Conservation (phyloP, 106 monocot genomes). For the Dendrobium catenatum region DNA sequence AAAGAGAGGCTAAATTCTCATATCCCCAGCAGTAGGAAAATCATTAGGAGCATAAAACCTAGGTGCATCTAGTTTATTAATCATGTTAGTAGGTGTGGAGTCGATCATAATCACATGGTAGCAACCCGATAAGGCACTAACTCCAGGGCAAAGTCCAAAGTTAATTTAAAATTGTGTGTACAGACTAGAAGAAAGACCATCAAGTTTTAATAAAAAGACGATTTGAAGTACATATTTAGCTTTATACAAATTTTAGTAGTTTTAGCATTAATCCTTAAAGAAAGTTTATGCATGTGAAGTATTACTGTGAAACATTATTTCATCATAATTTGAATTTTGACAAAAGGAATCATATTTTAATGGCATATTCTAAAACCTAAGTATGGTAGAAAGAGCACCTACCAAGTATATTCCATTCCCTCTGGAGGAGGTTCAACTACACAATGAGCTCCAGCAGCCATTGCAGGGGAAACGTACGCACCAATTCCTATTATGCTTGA, state of each 20-base stretch:
- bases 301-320: background rate
- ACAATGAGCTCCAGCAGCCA: constrained; percentile 96
- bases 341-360: background rate
- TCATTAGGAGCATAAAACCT: no score
- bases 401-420: constrained; percentile 97
- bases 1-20: no score
- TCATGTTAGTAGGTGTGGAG: no score
- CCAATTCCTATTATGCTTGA: constrained; percentile 94
- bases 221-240: background rate
- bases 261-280: background rate
- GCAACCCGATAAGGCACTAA: no score
- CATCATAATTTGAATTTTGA: background rate
- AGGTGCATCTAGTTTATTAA: no score
- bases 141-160: no score
- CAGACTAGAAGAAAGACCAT: no score
- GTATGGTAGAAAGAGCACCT: constrained; percentile 3
- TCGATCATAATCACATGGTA: no score
- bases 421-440: constrained; percentile 73
- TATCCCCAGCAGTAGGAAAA: no score
- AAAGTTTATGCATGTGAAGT: background rate
- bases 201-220: background rate
- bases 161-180: no score
- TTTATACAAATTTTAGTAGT: background rate
- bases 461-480: constrained; percentile 94
- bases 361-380: background rate